Base-by-base conservation (phyloP, 148 eudicot genomes). In the Cornus controversa region DNA sequence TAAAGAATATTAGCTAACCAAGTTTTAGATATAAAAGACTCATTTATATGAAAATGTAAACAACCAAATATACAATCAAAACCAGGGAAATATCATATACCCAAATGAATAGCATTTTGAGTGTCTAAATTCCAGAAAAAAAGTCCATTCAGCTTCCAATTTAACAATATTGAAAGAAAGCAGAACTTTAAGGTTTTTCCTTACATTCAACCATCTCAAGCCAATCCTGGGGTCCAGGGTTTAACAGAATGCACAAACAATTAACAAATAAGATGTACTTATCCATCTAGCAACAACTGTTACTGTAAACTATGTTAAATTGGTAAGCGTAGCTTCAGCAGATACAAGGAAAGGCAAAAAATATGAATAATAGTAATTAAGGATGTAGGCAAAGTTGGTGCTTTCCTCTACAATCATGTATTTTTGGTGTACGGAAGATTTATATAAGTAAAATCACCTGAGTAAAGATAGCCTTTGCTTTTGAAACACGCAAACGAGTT, bases 381-480 rank as follows among this genome's bases (percentile, higher is more conserved):
- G 23, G 22, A 60, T 22, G 20, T 60, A 25, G 64, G 64, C 64
- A 60, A 60, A 18, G 64, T 60, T n/a, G 25, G 23, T 60, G 64
- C 18, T 20, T 60, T n/a, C 25, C 64, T 60, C 64, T 31, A 27
- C 64, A 66, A 64, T 76, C 15, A 40, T 9, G 2, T 18, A 60
- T 28, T 9, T 9, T 29, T 20, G 22, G 13, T 34, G 25, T 66
- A 70, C 27, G 25, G 2, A 60, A n/a, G 11, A 36, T 60, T 29
- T 28, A 69, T 42, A 73, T 11, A 42, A 36, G 4, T 70, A 18
- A 57, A 13, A 47, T 78, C 65, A 92, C 98, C 98, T 96, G 98
- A 75, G 99, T 96, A 81, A 96, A 96, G 81, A 96, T 82, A 27
- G 82, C 97, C 85, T 93, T 93, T 58, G 99, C 93, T 66, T 84